Conservation (phyloP, 116 monocot genomes). For the Posidonia oceanica region DNA sequence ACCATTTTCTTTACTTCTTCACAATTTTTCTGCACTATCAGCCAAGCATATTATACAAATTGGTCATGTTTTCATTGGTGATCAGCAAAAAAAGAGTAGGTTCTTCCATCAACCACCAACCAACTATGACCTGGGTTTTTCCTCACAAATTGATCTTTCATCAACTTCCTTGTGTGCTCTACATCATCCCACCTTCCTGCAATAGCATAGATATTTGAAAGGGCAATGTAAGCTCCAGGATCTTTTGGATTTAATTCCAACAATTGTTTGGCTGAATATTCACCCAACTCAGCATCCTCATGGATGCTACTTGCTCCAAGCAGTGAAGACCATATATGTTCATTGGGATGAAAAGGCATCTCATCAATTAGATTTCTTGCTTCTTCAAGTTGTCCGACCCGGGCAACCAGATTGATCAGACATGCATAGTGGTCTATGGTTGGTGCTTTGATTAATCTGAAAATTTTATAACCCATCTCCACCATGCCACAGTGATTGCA, state of each 20-base stretch:
- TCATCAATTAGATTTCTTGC: slow-evolving; percentile 24
- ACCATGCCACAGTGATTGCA: slow-evolving; percentile 39
- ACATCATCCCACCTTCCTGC: slow-evolving; percentile 37
- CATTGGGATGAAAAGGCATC: slow-evolving; percentile 53
- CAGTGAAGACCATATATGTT: slow-evolving; percentile 37
- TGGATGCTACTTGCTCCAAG: slow-evolving; percentile 29
- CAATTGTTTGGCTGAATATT: slow-evolving; percentile 24
- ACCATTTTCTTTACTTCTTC: no score
- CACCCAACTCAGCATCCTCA: slow-evolving; percentile 24
- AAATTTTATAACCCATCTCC: slow-evolving; percentile 33
- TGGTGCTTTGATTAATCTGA: slow-evolving; percentile 35
- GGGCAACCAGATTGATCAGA: slow-evolving; percentile 30
- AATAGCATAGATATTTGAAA: slow-evolving; percentile 46
- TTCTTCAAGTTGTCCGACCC: slow-evolving; percentile 31
- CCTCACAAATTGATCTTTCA: slow-evolving; percentile 21
- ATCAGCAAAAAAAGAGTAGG: slow-evolving; percentile 17
- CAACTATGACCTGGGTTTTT: slow-evolving; percentile 38
- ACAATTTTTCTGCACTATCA: no score
- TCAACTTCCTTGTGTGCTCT: slow-evolving; percentile 22
- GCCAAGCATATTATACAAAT: neutral
- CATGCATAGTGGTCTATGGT: slow-evolving; percentile 47
- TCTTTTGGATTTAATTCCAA: slow-evolving; percentile 38
- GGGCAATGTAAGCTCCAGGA: slow-evolving; percentile 30
- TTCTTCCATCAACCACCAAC: slow-evolving; percentile 11
- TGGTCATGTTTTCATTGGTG: neutral